Evolutionary conservation across 495 filamentous ascomycete genomes (phyloP).

Genomic region (Neurospora sublineolata): DNA sequence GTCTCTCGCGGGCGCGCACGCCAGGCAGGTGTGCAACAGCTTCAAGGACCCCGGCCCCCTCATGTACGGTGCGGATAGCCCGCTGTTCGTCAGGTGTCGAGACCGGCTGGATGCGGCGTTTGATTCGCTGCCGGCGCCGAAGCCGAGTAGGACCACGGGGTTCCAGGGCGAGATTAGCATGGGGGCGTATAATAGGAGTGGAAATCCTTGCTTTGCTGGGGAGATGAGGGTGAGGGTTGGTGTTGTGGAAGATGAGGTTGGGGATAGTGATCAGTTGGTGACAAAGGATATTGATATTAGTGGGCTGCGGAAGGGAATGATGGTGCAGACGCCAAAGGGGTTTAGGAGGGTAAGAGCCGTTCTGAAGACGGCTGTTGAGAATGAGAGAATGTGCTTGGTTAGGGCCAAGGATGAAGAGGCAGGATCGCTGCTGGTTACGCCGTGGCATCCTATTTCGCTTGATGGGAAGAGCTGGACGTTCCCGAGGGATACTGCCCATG

Average conservation of each 20-base stretch:
- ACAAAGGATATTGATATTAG: conserved; percentile 11
- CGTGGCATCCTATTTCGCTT: conserved; percentile 30
- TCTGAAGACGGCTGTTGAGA: conserved; percentile 21
- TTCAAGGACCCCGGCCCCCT: conserved; percentile 38
- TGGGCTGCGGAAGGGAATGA: conserved; percentile 19
- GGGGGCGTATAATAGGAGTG: conserved; percentile 15
- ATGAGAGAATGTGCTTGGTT: conserved; percentile 14
- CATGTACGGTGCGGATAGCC: conserved; percentile 25
- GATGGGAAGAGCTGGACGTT: conserved; percentile 21
- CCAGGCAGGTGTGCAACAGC: conserved; percentile 33
- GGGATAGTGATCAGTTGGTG: background rate
- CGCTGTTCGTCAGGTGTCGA: conserved; percentile 27
- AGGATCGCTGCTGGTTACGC: conserved; percentile 20
- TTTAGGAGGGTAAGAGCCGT: conserved; percentile 23
- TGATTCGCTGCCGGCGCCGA: conserved; percentile 27
- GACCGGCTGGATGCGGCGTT: conserved; percentile 27
- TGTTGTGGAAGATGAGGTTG: conserved; percentile 9
- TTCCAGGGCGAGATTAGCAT: conserved; percentile 13
- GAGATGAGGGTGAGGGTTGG: conserved; percentile 22
- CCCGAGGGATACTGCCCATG: conserved; percentile 16
- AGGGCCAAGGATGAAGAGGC: background rate
- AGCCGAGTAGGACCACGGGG: conserved; percentile 9
- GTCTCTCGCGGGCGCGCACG: conserved; percentile 29
- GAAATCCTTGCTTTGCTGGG: conserved; percentile 28
- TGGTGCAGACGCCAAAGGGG: conserved; percentile 28